These are phyloP conservation scores for Arachis stenosperma DNA, from an alignment of 306 rosid species.

Conservation along the genomic window DNA sequence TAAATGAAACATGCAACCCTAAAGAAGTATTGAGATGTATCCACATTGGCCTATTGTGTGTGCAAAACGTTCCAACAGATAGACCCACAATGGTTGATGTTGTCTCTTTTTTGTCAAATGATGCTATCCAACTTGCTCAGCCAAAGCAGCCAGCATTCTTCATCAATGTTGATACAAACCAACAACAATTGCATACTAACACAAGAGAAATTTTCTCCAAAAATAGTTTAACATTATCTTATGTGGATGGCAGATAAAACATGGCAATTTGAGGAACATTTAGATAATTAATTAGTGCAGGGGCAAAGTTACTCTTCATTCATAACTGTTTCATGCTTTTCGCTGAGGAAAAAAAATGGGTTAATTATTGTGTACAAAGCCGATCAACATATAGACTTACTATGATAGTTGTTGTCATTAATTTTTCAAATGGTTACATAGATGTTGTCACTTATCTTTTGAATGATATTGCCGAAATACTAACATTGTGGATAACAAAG, in stretches of 20 bases:
- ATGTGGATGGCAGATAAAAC: conserved; percentile 29
- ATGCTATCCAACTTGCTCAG: conserved; percentile 34
- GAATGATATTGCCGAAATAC: conserved; percentile 35
- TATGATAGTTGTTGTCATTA: not conserved
- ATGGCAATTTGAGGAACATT: not conserved
- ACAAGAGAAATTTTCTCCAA: conserved; percentile 14
- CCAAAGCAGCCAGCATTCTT: conserved; percentile 47
- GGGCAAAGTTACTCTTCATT: not conserved
- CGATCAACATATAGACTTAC: conserved; percentile 42
- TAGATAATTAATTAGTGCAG: not conserved
- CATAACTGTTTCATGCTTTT: too few species aligned
- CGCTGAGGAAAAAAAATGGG: conserved; percentile 5
- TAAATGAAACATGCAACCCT: not conserved
- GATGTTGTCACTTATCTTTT: conserved; percentile 46
- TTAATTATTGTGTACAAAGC: conserved; percentile 50
- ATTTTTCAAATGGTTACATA: not conserved
- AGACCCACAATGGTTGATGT: conserved; percentile 55
- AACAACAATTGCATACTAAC: not conserved
- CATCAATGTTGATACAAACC: conserved; percentile 2
- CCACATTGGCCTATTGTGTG: conserved; percentile 51
- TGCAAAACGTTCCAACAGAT: conserved; percentile 47
- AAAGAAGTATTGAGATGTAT: conserved; percentile 41
- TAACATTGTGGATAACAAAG: not conserved
- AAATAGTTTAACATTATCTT: conserved; percentile 35
- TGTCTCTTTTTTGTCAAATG: conserved; percentile 41